phyloP scores from a whole-genome alignment of 192 early-diverging fungal species.

The Coemansia sp. region DNA sequence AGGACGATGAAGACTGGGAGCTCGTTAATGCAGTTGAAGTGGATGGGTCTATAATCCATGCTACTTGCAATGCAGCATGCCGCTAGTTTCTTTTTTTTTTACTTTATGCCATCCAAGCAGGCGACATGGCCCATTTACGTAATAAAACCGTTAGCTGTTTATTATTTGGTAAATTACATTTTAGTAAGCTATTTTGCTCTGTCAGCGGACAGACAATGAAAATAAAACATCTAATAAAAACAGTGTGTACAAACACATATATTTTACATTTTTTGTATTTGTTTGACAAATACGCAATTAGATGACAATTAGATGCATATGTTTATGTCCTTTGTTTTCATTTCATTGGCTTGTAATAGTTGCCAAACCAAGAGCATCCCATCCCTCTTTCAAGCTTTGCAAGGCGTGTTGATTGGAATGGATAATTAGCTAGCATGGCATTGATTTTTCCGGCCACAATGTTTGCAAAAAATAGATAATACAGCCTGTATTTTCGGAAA shows the following conservation, averaged over 20 bases:
- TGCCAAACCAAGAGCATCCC: not conserved
- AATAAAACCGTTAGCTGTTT: constrained; percentile 1
- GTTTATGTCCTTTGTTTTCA: not conserved
- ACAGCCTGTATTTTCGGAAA: not conserved
- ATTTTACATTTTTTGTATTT: not conserved
- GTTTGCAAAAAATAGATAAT: not conserved
- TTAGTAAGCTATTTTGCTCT: too few species aligned
- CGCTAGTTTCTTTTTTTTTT: not conserved
- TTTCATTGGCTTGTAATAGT: too few species aligned
- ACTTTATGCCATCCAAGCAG: not conserved
- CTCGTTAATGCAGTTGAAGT: constrained; percentile 67
- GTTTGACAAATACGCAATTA: not conserved
- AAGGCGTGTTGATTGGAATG: not conserved
- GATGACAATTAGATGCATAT: not conserved
- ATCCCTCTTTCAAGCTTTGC: not conserved
- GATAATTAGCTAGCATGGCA: not conserved
- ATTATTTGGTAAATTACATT: not conserved
- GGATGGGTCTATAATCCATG: constrained; percentile 53
- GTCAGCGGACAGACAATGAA: too few species aligned
- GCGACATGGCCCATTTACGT: not conserved
- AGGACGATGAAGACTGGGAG: constrained; percentile 75
- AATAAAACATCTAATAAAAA: too few species aligned
- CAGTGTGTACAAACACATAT: too few species aligned
- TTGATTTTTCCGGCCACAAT: not conserved
- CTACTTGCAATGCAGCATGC: constrained; percentile 35